These are phyloP conservation scores for Pseudonitzschia delicatissima DNA, from an alignment of 108 stramenopile species.

Conservation along the genomic window DNA sequence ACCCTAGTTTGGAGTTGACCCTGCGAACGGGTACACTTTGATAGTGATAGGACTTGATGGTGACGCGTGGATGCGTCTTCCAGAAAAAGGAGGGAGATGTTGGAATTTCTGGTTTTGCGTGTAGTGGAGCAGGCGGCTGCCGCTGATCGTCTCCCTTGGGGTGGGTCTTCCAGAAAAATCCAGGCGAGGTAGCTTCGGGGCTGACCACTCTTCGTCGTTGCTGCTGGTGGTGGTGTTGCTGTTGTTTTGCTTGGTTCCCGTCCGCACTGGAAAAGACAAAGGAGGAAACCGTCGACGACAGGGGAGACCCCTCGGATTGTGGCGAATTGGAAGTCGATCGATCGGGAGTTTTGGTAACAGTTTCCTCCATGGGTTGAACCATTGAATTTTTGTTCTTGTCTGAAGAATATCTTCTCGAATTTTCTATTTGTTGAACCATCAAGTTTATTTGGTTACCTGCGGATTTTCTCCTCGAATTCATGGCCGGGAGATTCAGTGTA, in stretches of 20 bases:
- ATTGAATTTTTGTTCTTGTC: too few species aligned
- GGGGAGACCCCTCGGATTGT: not conserved
- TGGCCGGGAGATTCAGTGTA: not conserved
- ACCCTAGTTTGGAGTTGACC: too few species aligned
- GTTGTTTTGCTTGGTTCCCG: not conserved
- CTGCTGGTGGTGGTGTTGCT: not conserved
- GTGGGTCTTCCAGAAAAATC: constrained; percentile 15
- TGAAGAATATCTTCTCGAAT: too few species aligned
- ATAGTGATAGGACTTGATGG: constrained; percentile 8
- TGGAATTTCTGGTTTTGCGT: too few species aligned
- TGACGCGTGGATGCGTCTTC: constrained; percentile 3
- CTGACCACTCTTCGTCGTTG: not conserved
- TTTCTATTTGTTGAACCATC: not conserved
- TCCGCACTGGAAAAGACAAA: not conserved
- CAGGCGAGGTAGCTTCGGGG: not conserved
- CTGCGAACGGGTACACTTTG: too few species aligned
- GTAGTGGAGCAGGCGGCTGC: too few species aligned
- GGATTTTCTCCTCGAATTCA: not conserved
- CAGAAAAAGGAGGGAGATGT: not conserved
- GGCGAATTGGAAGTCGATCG: not conserved
- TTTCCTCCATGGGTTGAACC: too few species aligned
- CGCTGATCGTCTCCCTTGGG: too few species aligned
- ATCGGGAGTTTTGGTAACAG: not conserved
- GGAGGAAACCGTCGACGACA: not conserved
- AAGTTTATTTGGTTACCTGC: not conserved